Percentiles rank a stretch among this genome's conserved stretches.
These are phyloP conservation scores for Ceratobasidium sp. DNA, from an alignment of 1,284 basidiomycete species.

Conservation along the genomic window DNA sequence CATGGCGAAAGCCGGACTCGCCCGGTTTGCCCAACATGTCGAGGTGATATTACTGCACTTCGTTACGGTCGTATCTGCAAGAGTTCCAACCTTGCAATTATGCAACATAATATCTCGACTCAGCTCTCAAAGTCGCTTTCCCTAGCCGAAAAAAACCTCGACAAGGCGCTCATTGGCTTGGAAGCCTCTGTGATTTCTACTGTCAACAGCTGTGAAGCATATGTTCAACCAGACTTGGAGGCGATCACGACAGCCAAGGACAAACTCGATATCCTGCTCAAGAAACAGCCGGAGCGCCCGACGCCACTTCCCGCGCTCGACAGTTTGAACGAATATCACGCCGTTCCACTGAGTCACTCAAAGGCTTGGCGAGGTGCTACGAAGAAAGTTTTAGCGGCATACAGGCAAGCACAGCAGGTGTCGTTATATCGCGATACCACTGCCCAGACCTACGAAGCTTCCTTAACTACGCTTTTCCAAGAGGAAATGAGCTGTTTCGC, in stretches of 20 bases:
- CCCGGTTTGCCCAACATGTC: conserved; percentile 71
- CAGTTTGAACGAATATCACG: conserved; percentile 1
- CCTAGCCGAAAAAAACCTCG: not conserved
- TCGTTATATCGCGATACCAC: conserved; percentile 62
- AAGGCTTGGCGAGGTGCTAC: conserved; percentile 60
- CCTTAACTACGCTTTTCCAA: conserved; percentile 66
- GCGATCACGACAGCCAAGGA: not conserved
- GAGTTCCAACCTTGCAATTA: conserved; percentile 71
- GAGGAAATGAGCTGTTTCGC: conserved; percentile 60
- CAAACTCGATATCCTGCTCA: not conserved
- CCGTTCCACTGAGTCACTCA: not conserved
- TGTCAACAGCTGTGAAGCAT: not conserved
- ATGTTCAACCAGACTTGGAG: not conserved
- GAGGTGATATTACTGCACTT: conserved; percentile 65
- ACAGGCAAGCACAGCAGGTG: conserved; percentile 59
- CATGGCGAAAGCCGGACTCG: conserved; percentile 53
- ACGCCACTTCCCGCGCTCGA: not conserved
- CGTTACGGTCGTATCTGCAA: conserved; percentile 75
- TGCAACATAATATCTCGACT: conserved; percentile 69
- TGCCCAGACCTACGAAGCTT: conserved; percentile 67
- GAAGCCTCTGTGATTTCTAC: not conserved
- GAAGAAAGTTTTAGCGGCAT: conserved; percentile 58
- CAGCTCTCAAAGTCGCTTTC: not conserved
- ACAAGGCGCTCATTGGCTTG: conserved; percentile 1
- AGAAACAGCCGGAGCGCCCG: not conserved